Evolutionary conservation across 2,329 filamentous ascomycete species (phyloP).

Genomic region (Pseudogymnoascus sp.): DNA sequence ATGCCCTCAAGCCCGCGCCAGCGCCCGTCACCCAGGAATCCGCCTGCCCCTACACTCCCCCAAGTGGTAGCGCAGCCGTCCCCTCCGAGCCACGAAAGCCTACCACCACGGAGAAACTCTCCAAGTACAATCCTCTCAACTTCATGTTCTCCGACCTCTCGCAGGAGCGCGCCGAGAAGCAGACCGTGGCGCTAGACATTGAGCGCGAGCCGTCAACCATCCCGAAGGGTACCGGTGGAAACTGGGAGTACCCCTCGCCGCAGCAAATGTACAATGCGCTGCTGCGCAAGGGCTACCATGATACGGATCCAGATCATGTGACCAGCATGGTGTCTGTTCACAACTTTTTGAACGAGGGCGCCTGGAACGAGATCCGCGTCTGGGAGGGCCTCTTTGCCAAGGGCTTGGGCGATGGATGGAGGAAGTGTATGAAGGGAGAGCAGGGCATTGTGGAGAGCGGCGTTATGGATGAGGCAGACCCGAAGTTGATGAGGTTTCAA

Average conservation of each 20-base stretch:
- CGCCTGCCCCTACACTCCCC: constrained; percentile 26
- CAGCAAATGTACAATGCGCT: constrained; percentile 99
- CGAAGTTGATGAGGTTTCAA: constrained; percentile 77
- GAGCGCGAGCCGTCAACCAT: constrained; percentile 81
- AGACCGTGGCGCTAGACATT: constrained; percentile 66
- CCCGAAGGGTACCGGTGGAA: constrained; percentile 71
- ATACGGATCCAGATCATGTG: constrained; percentile 86
- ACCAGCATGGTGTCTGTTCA: constrained; percentile 97
- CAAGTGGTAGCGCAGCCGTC: constrained; percentile 17
- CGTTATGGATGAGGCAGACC: constrained; percentile 44
- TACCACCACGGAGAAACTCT: constrained; percentile 41
- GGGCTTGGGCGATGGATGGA: constrained; percentile 65
- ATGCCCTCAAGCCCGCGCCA: constrained; percentile 24
- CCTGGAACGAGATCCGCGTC: constrained; percentile 87
- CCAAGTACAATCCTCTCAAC: constrained; percentile 73
- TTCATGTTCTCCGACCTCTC: constrained; percentile 90
- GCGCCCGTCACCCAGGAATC: constrained; percentile 24
- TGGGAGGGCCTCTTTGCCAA: constrained; percentile 83
- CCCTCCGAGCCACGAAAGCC: constrained; percentile 22
- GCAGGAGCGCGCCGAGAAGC: constrained; percentile 65
- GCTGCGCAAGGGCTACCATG: constrained; percentile 87
- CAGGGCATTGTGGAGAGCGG: constrained; percentile 42
- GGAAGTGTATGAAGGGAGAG: constrained; percentile 65
- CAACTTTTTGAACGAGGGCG: constrained; percentile 96
- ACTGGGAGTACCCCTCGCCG: constrained; percentile 96